phyloP scores from a whole-genome alignment of 2,329 filamentous ascomycete species.

The Penicillium hordei region DNA sequence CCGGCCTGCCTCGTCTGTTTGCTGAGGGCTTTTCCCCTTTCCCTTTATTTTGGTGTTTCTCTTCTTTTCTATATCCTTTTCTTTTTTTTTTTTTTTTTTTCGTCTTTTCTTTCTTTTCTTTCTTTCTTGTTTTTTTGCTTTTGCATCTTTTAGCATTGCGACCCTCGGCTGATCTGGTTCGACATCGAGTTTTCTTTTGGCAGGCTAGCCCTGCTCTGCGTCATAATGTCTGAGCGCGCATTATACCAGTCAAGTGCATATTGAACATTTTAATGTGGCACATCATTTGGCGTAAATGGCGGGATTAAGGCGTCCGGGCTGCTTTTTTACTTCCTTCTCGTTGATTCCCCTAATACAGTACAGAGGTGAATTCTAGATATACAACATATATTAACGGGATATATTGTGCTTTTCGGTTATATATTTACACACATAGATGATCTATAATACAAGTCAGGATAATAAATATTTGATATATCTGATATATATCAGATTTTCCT shows the following conservation, averaged over 20 bases:
- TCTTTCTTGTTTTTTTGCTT: too few relatives aligned
- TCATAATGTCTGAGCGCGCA: neutral
- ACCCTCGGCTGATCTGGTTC: neutral
- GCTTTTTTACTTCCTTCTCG: neutral
- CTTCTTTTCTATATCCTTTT: neutral
- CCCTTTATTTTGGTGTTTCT: too few relatives aligned
- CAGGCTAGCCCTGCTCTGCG: neutral
- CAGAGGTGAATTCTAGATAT: neutral
- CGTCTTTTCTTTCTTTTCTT: neutral
- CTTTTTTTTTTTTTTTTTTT: neutral
- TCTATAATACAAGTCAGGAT: neutral
- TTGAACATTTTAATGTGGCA: neutral
- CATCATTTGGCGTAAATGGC: slow-evolving; percentile 3
- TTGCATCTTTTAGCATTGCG: neutral
- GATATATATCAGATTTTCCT: neutral
- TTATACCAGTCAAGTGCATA: neutral
- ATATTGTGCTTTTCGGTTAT: neutral
- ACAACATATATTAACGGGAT: neutral
- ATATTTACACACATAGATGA: neutral
- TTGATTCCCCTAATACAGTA: neutral
- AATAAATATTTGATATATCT: neutral
- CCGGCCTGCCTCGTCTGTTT: slow-evolving; percentile 1
- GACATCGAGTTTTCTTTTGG: neutral
- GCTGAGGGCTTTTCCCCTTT: neutral
- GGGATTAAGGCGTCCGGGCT: neutral